Base-by-base conservation (phyloP, 2,329 filamentous ascomycete genomes). In the Arthroderma sp. region DNA sequence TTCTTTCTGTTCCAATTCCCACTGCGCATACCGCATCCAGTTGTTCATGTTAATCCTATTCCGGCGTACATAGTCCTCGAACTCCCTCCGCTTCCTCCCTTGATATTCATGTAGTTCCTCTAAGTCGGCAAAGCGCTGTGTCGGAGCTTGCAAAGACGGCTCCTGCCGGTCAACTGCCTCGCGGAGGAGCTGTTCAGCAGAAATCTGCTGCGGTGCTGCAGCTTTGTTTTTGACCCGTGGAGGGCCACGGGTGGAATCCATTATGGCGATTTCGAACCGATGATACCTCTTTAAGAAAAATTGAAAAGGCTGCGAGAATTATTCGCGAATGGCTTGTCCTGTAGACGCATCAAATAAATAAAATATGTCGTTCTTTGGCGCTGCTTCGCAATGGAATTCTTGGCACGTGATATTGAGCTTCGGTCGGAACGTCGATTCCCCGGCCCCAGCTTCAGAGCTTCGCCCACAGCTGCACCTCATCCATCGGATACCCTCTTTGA, bases 141-240 rank as follows among this genome's bases (percentile, higher is more conserved):
- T 94, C 1, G 91, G 91, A 42, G 86, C 86, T 65, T 94, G 83
- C 44, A 96, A 70, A 36, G 78, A 78, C 31, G 82, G 80, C 68
- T 98, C 91, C 68, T 96, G 91, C 49, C 91, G 80, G 67, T 98
- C 91, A 52, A 96, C 91, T 52, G 91, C 91, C 71, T 98, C 91
- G 55, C 91, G 84, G 37, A 98, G 80, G 51, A 98, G 82, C 71
- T 98, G 91, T 68, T 98, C 91, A 54, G 91, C 91, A 53, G 85
- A 93, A 63, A 98, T 94, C 69, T 96, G 82, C 47, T 84, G 72
- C 36, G 83, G 86, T 68, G 89, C 89, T 1, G 91, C 77, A 53
- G 85, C 86, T 82, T 98, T 98, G 74, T 98, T 96, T 68, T 96
- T 96, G 73, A 98, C 91, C 76, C 87, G 75, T 8, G 91, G 89